phyloP scores from a whole-genome alignment of 2,329 filamentous ascomycete species.

The Talaromyces sp. region DNA sequence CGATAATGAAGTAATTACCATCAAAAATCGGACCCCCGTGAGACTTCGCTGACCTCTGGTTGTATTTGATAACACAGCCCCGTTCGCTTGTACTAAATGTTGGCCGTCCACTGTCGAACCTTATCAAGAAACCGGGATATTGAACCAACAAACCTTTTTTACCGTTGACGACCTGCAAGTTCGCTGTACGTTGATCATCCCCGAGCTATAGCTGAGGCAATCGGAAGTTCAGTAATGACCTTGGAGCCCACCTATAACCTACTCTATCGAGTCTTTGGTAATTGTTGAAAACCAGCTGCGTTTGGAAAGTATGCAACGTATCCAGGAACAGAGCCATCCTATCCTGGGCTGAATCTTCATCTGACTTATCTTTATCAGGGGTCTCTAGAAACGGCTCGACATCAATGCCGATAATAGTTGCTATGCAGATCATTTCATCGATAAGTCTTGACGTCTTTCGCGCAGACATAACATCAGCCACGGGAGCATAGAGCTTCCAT shows the following conservation, averaged over 20 bases:
- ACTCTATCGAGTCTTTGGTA: conserved; percentile 13
- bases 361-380: conserved; percentile 7
- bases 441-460: conserved; percentile 18
- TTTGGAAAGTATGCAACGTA: conserved; percentile 9
- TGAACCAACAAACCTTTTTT: conserved; percentile 4
- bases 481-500: conserved; percentile 15
- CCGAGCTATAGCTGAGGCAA: neutral
- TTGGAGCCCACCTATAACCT: conserved; percentile 20
- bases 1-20: conserved; percentile 16
- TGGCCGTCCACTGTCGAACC: neutral
- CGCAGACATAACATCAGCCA: conserved; percentile 14
- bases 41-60: neutral
- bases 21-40: neutral
- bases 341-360: neutral
- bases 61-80: conserved; percentile 15
- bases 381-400: neutral
- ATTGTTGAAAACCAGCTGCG: conserved; percentile 19
- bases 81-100: conserved; percentile 11
- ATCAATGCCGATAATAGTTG: conserved; percentile 16
- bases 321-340: conserved; percentile 16
- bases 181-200: neutral
- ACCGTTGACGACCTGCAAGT: neutral
- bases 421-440: conserved; percentile 19
- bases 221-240: conserved; percentile 19
- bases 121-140: conserved; percentile 4